These are phyloP conservation scores for Aspergillus saccharolyticus DNA, from an alignment of 495 filamentous ascomycete genomes.

Conservation along the genomic window DNA sequence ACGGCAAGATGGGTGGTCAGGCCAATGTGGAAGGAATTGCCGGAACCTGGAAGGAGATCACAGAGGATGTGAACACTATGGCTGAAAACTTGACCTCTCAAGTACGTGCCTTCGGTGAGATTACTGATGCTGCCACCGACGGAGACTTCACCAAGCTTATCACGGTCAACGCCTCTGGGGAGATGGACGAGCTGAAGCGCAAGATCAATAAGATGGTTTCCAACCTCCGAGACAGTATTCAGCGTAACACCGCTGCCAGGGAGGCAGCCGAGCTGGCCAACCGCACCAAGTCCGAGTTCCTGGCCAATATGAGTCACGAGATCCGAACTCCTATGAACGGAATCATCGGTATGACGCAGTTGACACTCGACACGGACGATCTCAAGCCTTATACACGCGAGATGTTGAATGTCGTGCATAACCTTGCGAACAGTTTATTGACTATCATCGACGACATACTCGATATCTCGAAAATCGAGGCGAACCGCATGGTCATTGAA, in stretches of 20 bases:
- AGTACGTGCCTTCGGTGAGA: conserved; percentile 95
- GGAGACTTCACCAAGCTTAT: conserved; percentile 96
- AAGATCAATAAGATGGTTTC: conserved; percentile 99
- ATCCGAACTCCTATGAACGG: conserved; percentile 92
- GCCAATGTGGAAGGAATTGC: conserved; percentile 91
- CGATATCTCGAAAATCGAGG: conserved; percentile 99
- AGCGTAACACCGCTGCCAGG: conserved; percentile 92
- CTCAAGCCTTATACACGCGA: conserved; percentile 92
- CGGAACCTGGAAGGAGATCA: conserved; percentile 97
- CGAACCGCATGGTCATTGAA: conserved; percentile 99
- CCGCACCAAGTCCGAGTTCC: conserved; percentile 97
- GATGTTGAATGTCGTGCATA: conserved; percentile 98
- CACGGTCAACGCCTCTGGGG: conserved; percentile 95
- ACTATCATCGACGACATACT: conserved; percentile 99
- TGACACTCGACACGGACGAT: conserved; percentile 89
- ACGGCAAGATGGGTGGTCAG: conserved; percentile 98
- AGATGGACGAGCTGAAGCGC: conserved; percentile 98
- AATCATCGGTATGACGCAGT: conserved; percentile 93
- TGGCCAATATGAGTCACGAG: conserved; percentile 99
- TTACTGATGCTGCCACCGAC: conserved; percentile 93
- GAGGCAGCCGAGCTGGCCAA: conserved; percentile 97
- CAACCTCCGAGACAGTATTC: conserved; percentile 92
- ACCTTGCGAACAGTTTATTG: conserved; percentile 90
- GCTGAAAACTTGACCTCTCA: conserved; percentile 96
- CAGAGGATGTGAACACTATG: conserved; percentile 98